phyloP scores from a whole-genome alignment of 106 monocot species.

The Iris macrosiphon region DNA sequence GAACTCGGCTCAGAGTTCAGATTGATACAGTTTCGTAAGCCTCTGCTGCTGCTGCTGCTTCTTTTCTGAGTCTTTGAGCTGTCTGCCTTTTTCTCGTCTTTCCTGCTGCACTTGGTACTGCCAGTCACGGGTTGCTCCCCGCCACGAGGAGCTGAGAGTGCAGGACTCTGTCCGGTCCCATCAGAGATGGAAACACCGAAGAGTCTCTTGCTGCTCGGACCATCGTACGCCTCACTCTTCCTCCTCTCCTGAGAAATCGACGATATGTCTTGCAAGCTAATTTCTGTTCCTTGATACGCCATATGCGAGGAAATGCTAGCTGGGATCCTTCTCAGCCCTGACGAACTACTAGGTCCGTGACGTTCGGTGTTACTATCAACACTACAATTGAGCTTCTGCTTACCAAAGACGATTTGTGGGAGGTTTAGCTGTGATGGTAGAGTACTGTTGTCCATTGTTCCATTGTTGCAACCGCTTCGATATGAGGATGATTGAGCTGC shows the following conservation, averaged over 20 bases:
- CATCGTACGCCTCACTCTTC: neutral
- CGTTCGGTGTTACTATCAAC: slow-evolving; percentile 1
- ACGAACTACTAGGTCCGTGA: neutral
- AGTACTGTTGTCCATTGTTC: neutral
- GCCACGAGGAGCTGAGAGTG: neutral
- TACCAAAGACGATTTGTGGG: neutral
- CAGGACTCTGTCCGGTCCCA: slow-evolving; percentile 4
- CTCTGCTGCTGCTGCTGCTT: neutral
- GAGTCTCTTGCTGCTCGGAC: slow-evolving; percentile 2
- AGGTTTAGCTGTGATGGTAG: neutral
- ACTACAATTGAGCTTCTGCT: slow-evolving; percentile 8
- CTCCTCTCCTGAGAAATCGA: slow-evolving; percentile 8
- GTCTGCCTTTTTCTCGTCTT: neutral
- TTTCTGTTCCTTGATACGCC: slow-evolving; percentile 6
- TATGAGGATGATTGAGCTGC: neutral
- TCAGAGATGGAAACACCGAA: slow-evolving; percentile 17
- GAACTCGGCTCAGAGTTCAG: slow-evolving; percentile 34
- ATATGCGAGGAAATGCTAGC: neutral
- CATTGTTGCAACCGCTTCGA: slow-evolving; percentile 10
- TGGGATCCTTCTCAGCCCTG: slow-evolving; percentile 24
- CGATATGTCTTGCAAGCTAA: neutral
- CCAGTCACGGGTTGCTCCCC: neutral
- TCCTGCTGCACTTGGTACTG: neutral
- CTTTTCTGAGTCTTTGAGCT: too few species aligned
- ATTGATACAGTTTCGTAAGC: slow-evolving; percentile 24